Percentiles rank a stretch among this genome's conserved stretches.
Evolutionary conservation across 2,329 filamentous ascomycete species (phyloP).

Genomic region (Fusarium cyanostomum): DNA sequence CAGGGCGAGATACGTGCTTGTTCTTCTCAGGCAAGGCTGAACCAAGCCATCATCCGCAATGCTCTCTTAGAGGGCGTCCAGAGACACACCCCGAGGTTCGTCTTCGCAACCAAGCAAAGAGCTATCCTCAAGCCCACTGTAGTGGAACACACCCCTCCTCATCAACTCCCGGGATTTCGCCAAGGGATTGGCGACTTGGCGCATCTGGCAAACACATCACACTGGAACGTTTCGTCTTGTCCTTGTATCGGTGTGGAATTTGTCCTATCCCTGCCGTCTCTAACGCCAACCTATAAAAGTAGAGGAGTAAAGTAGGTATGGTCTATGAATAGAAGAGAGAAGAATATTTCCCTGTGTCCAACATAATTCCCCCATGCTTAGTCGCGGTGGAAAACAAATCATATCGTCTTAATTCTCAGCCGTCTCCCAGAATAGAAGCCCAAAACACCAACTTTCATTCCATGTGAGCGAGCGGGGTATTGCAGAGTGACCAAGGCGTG

Average conservation of each 20-base stretch:
- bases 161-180: neutral
- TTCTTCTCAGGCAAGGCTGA: neutral
- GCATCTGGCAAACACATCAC: constrained; percentile 2
- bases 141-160: no score
- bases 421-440: constrained; percentile 23
- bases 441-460: constrained; percentile 23
- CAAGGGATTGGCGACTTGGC: constrained; percentile 20
- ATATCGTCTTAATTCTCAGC: constrained; percentile 21
- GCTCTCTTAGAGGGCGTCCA: no score
- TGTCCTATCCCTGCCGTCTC: constrained; percentile 7
- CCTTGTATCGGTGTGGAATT: constrained; percentile 21
- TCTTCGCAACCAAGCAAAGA: no score
- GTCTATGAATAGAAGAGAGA: constrained; percentile 33
- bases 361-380: neutral
- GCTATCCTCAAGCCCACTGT: no score
- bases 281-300: constrained; percentile 25
- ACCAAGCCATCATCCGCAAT: neutral
- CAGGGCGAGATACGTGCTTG: neutral
- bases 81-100: neutral
- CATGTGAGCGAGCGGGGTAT: constrained; percentile 40
- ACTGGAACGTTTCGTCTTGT: constrained; percentile 12
- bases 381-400: neutral
- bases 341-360: neutral
- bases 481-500: neutral
- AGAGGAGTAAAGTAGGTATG: constrained; percentile 21